Evolutionary conservation across 2,329 filamentous ascomycete genomes (phyloP).

Genomic region (Hysterium pulicare): DNA sequence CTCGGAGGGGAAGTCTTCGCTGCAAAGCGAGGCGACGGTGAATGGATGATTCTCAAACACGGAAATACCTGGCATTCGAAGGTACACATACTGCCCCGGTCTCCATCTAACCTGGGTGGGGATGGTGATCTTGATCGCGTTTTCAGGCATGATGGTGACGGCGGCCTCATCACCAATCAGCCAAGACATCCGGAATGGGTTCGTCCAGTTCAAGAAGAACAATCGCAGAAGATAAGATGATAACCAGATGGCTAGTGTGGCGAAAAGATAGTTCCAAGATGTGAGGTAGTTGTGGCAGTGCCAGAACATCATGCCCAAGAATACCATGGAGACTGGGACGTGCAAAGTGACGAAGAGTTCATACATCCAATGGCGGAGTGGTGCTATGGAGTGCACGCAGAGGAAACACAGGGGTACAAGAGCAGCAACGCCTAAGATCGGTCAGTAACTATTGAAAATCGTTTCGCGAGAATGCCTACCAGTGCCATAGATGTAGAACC

Average conservation of each 20-base stretch:
- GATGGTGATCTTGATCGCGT: constrained; percentile 92
- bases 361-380: constrained; percentile 73
- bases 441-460: constrained; percentile 37
- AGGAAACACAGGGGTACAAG: constrained; percentile 79
- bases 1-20: constrained; percentile 86
- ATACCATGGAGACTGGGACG: constrained; percentile 74
- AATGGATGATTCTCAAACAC: constrained; percentile 93
- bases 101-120: constrained; percentile 91
- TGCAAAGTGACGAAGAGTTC: constrained; percentile 83
- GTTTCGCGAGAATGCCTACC: constrained; percentile 45
- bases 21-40: constrained; percentile 88
- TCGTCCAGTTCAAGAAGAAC: constrained; percentile 86
- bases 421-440: constrained; percentile 55
- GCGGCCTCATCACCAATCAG: constrained; percentile 88
- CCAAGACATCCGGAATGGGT: constrained; percentile 74
- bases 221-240: constrained; percentile 70
- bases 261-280: constrained; percentile 85
- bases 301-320: constrained; percentile 87
- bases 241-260: constrained; percentile 75
- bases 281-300: constrained; percentile 89
- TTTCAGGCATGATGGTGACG: constrained; percentile 83
- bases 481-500: constrained; percentile 77
- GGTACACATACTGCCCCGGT: constrained; percentile 90
- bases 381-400: constrained; percentile 77
- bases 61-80: constrained; percentile 90